A percentile compares a stretch with the other conserved stretches of the same genome.
Evolutionary conservation across 164 flowering plant species (phyloP).

Genomic region (Liquidambar formosana): DNA sequence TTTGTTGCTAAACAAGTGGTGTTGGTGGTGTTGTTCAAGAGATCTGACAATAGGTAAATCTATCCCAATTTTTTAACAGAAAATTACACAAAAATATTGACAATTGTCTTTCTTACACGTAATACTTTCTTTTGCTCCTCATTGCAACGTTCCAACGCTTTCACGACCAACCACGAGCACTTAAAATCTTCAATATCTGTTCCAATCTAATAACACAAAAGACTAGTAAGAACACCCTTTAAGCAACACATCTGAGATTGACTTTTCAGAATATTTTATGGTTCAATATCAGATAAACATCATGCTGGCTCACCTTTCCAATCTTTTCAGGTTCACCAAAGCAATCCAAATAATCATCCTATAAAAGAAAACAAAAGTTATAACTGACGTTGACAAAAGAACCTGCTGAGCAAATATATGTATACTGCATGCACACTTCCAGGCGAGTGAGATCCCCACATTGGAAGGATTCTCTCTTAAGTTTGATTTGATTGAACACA

Average conservation of each 20-base stretch:
- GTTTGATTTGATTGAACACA: too few relatives aligned
- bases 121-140: conserved; percentile 75
- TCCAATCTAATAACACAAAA: conserved; percentile 67
- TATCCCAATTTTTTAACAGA: neutral
- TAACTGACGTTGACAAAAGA: too few relatives aligned
- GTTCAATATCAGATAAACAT: neutral
- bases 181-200: conserved; percentile 98
- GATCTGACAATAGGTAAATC: conserved; percentile 19
- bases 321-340: conserved; percentile 79
- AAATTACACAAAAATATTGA: neutral
- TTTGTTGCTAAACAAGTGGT: too few relatives aligned
- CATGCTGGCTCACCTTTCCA: conserved; percentile 73
- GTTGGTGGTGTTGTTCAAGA: too few relatives aligned
- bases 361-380: conserved; percentile 9
- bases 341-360: conserved; percentile 98
- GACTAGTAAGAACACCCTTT: neutral
- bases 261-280: neutral
- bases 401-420: too few relatives aligned
- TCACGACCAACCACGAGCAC: conserved; percentile 99
- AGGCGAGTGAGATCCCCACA: too few relatives aligned
- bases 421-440: too few relatives aligned
- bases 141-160: conserved; percentile 73
- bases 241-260: neutral
- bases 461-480: too few relatives aligned
- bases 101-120: conserved; percentile 41